A percentile compares a stretch with the other conserved stretches of the same genome.
Evolutionary conservation across 345 rosid genomes (phyloP).

Genomic region (Theobroma cacao): DNA sequence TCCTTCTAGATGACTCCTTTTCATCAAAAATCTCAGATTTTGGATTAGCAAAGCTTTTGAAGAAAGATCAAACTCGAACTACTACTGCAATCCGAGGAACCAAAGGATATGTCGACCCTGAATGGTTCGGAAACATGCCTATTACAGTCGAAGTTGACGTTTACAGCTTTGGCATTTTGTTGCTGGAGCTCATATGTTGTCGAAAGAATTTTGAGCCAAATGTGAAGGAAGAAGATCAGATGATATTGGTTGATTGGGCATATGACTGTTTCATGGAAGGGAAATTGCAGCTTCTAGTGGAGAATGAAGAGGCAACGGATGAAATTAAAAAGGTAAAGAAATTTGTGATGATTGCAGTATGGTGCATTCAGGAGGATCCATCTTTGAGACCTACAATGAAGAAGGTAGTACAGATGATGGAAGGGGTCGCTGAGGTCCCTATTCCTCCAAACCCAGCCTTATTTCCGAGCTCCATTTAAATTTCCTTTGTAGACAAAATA

Average conservation of each 20-base stretch:
- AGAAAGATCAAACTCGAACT: not conserved
- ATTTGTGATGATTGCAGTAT: conserved; percentile 46
- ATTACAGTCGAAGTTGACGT: conserved; percentile 40
- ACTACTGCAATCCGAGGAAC: not conserved
- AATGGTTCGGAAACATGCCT: conserved; percentile 31
- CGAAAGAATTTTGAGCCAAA: conserved; percentile 21
- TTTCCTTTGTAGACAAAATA: not conserved
- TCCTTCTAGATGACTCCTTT: conserved; percentile 14
- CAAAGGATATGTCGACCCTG: conserved; percentile 8
- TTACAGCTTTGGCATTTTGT: conserved; percentile 39
- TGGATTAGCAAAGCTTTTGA: conserved; percentile 19
- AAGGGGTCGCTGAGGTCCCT: conserved; percentile 29
- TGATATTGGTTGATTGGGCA: conserved; percentile 44
- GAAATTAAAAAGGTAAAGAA: conserved; percentile 37
- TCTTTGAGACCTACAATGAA: conserved; percentile 45
- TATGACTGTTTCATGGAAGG: conserved; percentile 38
- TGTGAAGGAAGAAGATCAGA: conserved; percentile 8
- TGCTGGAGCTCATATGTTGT: conserved; percentile 39
- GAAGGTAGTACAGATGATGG: conserved; percentile 40
- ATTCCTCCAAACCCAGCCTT: conserved; percentile 30
- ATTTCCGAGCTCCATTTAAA: conserved; percentile 5
- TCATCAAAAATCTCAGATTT: conserved; percentile 21
- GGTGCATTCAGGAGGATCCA: conserved; percentile 60
- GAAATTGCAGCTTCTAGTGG: conserved; percentile 25
- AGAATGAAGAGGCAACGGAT: conserved; percentile 31